Base-by-base conservation (phyloP, 2,329 filamentous ascomycete species). In the Penicillium sp. region DNA sequence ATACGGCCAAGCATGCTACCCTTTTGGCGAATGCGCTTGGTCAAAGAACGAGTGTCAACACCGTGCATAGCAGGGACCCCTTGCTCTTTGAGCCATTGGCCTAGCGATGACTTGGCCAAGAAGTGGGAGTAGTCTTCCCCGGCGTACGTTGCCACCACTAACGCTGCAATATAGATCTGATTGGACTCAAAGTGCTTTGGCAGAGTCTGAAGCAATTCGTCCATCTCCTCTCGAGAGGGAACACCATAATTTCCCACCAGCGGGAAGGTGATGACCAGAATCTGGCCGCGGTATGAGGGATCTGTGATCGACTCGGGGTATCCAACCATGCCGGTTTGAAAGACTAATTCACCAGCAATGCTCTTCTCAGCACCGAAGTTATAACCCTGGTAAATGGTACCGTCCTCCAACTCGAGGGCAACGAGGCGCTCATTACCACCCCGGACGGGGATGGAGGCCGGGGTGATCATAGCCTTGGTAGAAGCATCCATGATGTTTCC, bases 321-420 rank as follows among this genome's bases (percentile, higher is more conserved):
- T 60, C 92, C 92, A 55, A 96, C 92, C 89, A 96, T 95, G 68
- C 92, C 92, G 41, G 92, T 98, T 76, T 96, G 90, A 73, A 98
- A 98, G 69, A 98, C 92, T 64, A 98, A 76, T 75, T 98, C 92
- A 66, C 92, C 92, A 51, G 90, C 85, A 59, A 93, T 80, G 71
- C 86, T 95, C 77, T 89, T 95, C 60, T 86, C 76, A 48, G 90
- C 89, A 68, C 92, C 92, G 64, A 98, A 98, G 76, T 88, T 95
- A 73, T 86, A 88, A 55, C 92, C 92, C 64, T 93, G 85, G 74
- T 88, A 94, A 61, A 87, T 78, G 41, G 83, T 80, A 67, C 89
- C 88, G 73, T 96, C 89, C 67, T 92, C 77, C 53, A 98, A 82
- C 74, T 98, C 90, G 52, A 98, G 83, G 64, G 84, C 84, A 70